Base-by-base conservation (phyloP, 257 asterid genomes). In the Solanum clarkiae region DNA sequence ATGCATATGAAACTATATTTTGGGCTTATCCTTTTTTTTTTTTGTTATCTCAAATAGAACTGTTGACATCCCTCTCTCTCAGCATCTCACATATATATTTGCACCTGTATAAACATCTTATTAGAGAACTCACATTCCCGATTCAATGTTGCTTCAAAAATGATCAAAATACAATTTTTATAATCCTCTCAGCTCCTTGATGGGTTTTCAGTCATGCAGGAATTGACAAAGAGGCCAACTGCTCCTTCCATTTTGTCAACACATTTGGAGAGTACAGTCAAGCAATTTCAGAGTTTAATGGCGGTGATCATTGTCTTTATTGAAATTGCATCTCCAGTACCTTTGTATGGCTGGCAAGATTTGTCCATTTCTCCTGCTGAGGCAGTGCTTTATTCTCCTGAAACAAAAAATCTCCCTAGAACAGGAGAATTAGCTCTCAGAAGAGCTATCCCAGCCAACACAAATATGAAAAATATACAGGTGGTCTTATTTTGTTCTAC, bases 331-430 rank as follows among this genome's bases (percentile, higher is more conserved):
- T 91, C 93, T 79, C 98, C 99, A 4, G 2, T 94, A 60, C 91
- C 94, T 90, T 80, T 91, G 86, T 84, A 80, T 75, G 91, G 90
- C 83, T 86, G 69, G 80, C 92, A 86, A 60, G 88, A 86, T 62
- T 88, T 87, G 90, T 83, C 88, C 45, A 83, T 92, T 84, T 89
- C 93, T 85, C 91, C 96, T 47, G 98, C 98, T 36, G 92, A 94
- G 89, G 99, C 99, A 60, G 97, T 96, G 84, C 97, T 96, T 51
- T 96, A 95, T 87, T 96, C 99, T 70, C 99, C 99, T 0, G 99
- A 94, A 86, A 94, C 99, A 36, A 96, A 95, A 85, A 93, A 16
- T 70, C 80, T 95, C 84, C 98, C 99, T 42, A 91, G 99, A 82
- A 95, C 98, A 11, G 98, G 99, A 86, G 99, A 97, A 88, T 91